Percentiles rank a stretch among this genome's conserved stretches.
These are phyloP conservation scores for Sclerotinia subarctica DNA, from an alignment of 2,329 filamentous ascomycete genomes.

Conservation along the genomic window DNA sequence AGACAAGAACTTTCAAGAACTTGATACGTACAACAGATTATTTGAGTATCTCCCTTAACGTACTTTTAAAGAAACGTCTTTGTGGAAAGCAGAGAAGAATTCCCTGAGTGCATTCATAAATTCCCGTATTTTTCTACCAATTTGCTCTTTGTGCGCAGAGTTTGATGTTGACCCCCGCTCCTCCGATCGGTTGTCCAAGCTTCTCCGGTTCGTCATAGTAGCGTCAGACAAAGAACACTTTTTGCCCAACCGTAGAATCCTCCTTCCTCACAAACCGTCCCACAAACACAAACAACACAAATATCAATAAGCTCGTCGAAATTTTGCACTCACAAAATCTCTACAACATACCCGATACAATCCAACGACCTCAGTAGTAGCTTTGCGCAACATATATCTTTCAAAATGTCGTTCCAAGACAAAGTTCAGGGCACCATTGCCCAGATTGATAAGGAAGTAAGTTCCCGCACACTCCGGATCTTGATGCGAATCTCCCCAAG, in stretches of 20 bases:
- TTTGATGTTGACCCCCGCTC: conserved; percentile 7
- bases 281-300: conserved; percentile 10
- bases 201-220: conserved; percentile 18
- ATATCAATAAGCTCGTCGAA: conserved; percentile 18
- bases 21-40: background rate
- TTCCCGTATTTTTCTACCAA: background rate
- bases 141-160: conserved; percentile 7
- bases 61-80: background rate
- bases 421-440: conserved; percentile 73
- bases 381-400: background rate
- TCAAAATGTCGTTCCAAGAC: conserved; percentile 76
- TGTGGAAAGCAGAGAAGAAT: background rate
- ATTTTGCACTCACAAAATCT: conserved; percentile 7
- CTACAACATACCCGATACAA: conserved; percentile 1
- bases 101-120: background rate
- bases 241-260: conserved; percentile 10
- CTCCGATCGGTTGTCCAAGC: conserved; percentile 15
- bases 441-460: conserved; percentile 79
- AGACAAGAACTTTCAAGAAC: conserved; percentile 10
- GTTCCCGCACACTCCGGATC: conserved; percentile 37
- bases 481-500: background rate
- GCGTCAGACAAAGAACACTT: conserved; percentile 20
- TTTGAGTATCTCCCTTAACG: background rate
- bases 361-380: background rate
- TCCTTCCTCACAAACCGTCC: conserved; percentile 6